Conservation (phyloP, 768 basidiomycete genomes). For the Sarcodon sp. region DNA sequence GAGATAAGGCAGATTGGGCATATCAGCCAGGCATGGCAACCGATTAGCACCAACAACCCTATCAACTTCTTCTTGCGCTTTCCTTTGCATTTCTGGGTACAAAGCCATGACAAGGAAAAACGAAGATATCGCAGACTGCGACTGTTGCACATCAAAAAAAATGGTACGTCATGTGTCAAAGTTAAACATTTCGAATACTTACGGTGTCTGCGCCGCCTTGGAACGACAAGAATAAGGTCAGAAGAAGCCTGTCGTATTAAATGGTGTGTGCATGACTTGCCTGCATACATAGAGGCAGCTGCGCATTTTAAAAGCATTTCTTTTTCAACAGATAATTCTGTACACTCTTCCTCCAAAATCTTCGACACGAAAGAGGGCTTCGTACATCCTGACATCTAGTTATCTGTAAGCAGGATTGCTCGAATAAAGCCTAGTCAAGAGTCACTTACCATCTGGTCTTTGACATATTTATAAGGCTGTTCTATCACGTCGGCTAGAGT, state of each 20-base stretch:
- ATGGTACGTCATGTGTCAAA: too few species aligned
- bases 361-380: conserved; percentile 44
- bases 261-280: neutral
- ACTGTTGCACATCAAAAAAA: conserved; percentile 12
- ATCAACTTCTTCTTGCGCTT: neutral
- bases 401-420: too few species aligned
- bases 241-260: too few species aligned
- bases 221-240: neutral
- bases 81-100: neutral
- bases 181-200: neutral
- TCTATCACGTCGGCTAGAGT: conserved; percentile 14
- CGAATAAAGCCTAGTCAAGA: neutral
- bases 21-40: too few species aligned
- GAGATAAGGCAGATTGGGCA: conserved; percentile 11
- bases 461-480: conserved; percentile 18
- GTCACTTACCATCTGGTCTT: conserved; percentile 19
- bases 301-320: conserved; percentile 58
- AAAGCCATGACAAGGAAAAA: neutral
- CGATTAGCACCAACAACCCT: neutral
- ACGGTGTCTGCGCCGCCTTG: conserved; percentile 4
- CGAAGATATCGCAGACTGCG: conserved; percentile 15
- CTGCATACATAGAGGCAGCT: conserved; percentile 14
- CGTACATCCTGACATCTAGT: conserved; percentile 28
- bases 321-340: conserved; percentile 36
- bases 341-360: conserved; percentile 30